Percentiles rank a stretch among this genome's conserved stretches.
These are phyloP conservation scores for Inonotus hispidus DNA, from an alignment of 1,284 basidiomycete genomes.

Conservation along the genomic window DNA sequence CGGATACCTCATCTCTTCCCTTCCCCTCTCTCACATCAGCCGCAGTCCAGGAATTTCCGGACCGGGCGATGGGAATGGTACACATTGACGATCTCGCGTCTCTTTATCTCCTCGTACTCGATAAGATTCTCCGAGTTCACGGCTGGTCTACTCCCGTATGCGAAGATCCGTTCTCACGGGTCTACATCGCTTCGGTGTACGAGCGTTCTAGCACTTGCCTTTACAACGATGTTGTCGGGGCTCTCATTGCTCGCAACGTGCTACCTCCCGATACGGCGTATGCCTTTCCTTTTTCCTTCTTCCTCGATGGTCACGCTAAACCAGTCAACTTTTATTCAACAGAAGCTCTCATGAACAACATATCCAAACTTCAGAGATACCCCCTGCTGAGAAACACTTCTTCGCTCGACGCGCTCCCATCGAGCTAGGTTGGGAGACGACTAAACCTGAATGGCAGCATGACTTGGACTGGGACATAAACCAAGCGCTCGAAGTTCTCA, in stretches of 20 bases:
- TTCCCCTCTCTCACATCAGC: not conserved
- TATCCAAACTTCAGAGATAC: not conserved
- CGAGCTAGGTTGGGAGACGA: slow-evolving; percentile 3
- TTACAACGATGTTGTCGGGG: not conserved
- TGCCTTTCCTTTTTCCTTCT: not conserved
- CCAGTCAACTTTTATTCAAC: not conserved
- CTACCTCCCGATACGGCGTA: not conserved
- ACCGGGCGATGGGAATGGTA: slow-evolving; percentile 2
- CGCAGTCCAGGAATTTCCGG: not conserved
- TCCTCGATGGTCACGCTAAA: too few species aligned
- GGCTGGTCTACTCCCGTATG: not conserved
- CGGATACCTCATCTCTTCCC: not conserved
- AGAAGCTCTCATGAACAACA: not conserved
- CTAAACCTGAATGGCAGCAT: slow-evolving; percentile 2
- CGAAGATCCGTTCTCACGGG: not conserved
- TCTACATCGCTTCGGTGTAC: not conserved
- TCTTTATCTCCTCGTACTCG: slow-evolving; percentile 3
- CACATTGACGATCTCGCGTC: slow-evolving; percentile 1
- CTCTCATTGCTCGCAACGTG: not conserved
- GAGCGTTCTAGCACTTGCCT: not conserved
- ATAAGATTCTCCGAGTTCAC: not conserved
- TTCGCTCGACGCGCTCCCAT: not conserved
- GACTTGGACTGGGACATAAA: slow-evolving; percentile 1
- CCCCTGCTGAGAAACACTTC: not conserved
- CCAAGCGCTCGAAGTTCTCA: not conserved